phyloP scores from a whole-genome alignment of 371 early-diverging fungal genomes.

The Mucor irregularis region DNA sequence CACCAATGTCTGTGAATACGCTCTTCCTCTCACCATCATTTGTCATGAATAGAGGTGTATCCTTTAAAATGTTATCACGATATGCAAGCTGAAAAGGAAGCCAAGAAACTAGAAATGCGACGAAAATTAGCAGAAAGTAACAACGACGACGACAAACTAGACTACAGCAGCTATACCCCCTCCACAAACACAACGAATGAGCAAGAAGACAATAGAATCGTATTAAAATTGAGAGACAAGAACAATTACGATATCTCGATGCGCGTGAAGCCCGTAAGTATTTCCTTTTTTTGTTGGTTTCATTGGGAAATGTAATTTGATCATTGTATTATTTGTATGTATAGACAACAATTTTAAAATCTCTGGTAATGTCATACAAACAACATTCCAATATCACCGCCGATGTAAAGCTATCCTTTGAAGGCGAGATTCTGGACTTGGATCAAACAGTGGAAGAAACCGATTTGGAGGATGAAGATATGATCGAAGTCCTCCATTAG shows the following conservation, averaged over 20 bases:
- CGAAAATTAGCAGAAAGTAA: not conserved
- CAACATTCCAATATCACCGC: not conserved
- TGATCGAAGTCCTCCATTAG: constrained; percentile 30
- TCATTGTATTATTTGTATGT: not conserved
- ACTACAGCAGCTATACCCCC: no score
- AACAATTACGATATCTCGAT: constrained; percentile 29
- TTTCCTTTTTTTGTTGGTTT: not conserved
- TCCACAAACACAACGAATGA: not conserved
- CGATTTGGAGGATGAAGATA: constrained; percentile 42
- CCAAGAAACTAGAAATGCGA: constrained; percentile 12
- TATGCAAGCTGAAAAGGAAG: constrained; percentile 20
- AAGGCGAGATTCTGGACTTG: constrained; percentile 32
- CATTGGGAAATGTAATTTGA: no score
- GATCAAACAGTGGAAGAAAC: constrained; percentile 27
- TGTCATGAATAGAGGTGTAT: constrained; percentile 41
- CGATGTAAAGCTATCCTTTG: constrained; percentile 30
- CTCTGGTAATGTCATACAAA: constrained; percentile 1
- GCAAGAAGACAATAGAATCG: constrained; percentile 12
- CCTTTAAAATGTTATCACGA: constrained; percentile 22
- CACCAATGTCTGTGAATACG: not conserved
- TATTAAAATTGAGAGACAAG: constrained; percentile 30
- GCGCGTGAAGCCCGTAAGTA: constrained; percentile 36
- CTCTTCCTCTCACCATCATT: not conserved
- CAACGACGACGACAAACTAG: constrained; percentile 4
- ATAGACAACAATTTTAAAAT: constrained; percentile 3